phyloP scores from a whole-genome alignment of 306 rosid genomes.

The Dalbergia oliveri region DNA sequence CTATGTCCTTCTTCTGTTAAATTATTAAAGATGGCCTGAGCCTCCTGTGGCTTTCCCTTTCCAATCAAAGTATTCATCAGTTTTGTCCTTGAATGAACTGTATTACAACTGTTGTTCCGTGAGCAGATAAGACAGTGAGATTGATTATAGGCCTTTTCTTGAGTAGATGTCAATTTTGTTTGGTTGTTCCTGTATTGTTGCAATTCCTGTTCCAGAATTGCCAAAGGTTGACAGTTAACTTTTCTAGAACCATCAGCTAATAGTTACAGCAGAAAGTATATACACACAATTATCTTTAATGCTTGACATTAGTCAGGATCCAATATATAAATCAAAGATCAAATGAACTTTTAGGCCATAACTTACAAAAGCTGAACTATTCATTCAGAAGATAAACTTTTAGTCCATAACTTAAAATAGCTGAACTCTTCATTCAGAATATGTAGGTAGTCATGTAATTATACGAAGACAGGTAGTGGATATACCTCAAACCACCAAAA shows the following conservation, averaged over 20 bases:
- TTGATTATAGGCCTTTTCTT: conserved; percentile 52
- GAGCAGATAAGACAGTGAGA: conserved; percentile 72
- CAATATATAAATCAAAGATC: conserved; percentile 1
- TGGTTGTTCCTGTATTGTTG: conserved; percentile 51
- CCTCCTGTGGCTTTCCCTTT: conserved; percentile 84
- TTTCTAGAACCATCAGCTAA: neutral
- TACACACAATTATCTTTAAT: neutral
- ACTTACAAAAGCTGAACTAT: conserved; percentile 8
- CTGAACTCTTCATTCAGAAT: neutral
- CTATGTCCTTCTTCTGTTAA: conserved; percentile 83
- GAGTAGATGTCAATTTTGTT: conserved; percentile 56
- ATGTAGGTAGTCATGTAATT: neutral
- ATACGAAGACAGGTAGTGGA: neutral
- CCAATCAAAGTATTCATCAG: conserved; percentile 76
- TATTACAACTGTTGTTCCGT: conserved; percentile 70
- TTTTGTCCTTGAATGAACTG: conserved; percentile 87
- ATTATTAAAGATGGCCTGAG: conserved; percentile 65
- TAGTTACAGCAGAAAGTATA: too few relatives aligned
- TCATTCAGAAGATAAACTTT: neutral
- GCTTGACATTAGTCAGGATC: neutral
- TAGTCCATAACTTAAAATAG: conserved; percentile 7
- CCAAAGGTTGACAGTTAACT: conserved; percentile 29
- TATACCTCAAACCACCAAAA: too few relatives aligned
- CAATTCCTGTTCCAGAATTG: conserved; percentile 58
- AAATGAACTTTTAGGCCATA: conserved; percentile 2